Conservation (phyloP, 2,329 filamentous ascomycete species). For the Dactylellina parvicollis region DNA sequence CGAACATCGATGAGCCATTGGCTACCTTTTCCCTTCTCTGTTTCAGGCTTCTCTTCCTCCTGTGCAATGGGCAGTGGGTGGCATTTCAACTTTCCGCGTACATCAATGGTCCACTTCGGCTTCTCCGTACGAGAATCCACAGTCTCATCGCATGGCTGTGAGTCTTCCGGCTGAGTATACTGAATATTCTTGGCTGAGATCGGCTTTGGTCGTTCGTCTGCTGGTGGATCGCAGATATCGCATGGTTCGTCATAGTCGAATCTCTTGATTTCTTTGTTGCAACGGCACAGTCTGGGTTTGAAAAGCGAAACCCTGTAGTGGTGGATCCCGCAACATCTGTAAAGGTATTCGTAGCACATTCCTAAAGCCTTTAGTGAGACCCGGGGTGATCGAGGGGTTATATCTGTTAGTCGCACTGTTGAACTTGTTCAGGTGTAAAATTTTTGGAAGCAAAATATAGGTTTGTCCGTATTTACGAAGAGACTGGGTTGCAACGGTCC, state of each 20-base stretch:
- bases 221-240: conserved; percentile 11
- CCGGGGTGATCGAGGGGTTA: not conserved
- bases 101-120: conserved; percentile 11
- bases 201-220: not conserved
- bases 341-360: conserved; percentile 30
- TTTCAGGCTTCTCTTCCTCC: not conserved
- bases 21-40: not conserved
- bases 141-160: not conserved
- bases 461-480: no score
- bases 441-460: no score
- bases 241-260: not conserved
- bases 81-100: conserved; percentile 4
- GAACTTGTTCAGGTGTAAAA: no score
- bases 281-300: conserved; percentile 8
- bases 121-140: not conserved
- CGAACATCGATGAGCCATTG: conserved; percentile 14
- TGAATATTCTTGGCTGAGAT: not conserved
- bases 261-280: not conserved
- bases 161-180: not conserved
- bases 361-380: not conserved
- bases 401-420: not conserved
- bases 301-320: conserved; percentile 8
- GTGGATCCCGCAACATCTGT: conserved; percentile 6
- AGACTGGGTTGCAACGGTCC: no score
- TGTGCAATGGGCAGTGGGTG: not conserved